phyloP scores from a whole-genome alignment of 352 stramenopile genomes.

The Pythium myriotylum region DNA sequence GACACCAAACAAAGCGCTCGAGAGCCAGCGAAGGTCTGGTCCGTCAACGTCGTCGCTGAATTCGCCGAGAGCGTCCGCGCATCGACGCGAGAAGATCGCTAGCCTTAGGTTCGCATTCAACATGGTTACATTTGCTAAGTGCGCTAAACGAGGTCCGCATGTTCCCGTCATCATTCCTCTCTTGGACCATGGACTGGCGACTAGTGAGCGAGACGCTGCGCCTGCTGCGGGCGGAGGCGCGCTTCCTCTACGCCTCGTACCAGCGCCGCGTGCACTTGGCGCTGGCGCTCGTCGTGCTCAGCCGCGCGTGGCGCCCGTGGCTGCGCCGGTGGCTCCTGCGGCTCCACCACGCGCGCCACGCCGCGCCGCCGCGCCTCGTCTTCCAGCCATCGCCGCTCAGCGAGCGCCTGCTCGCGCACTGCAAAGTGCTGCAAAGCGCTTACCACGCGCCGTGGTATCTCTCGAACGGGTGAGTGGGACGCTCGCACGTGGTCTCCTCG shows the following conservation, averaged over 20 bases:
- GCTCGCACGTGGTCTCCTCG: neutral
- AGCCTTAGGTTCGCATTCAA: constrained; percentile 8
- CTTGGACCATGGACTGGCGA: constrained; percentile 16
- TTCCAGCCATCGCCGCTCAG: constrained; percentile 43
- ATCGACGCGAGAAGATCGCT: neutral
- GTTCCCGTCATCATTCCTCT: neutral
- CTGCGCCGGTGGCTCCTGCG: constrained; percentile 19
- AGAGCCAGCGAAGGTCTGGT: constrained; percentile 41
- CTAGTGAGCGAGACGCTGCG: constrained; percentile 17
- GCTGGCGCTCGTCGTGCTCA: constrained; percentile 19
- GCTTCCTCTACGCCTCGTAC: constrained; percentile 7
- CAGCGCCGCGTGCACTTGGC: constrained; percentile 14
- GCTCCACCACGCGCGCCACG: constrained; percentile 37
- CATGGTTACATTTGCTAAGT: constrained; percentile 28
- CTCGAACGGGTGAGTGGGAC: constrained; percentile 39
- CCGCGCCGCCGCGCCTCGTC: constrained; percentile 40
- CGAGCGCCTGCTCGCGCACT: constrained; percentile 40
- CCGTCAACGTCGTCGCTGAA: constrained; percentile 51
- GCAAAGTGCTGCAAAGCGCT: constrained; percentile 36
- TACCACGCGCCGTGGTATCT: constrained; percentile 69
- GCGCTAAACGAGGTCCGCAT: constrained; percentile 1
- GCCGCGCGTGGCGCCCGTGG: constrained; percentile 18
- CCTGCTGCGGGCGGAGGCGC: constrained; percentile 9
- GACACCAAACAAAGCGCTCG: neutral
- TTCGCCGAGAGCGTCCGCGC: constrained; percentile 54